Evolutionary conservation across 192 early-diverging fungal species (phyloP), one percentile per base, ranked within the genome.

Genomic region (Martensiomyces pterosporus): DNA sequence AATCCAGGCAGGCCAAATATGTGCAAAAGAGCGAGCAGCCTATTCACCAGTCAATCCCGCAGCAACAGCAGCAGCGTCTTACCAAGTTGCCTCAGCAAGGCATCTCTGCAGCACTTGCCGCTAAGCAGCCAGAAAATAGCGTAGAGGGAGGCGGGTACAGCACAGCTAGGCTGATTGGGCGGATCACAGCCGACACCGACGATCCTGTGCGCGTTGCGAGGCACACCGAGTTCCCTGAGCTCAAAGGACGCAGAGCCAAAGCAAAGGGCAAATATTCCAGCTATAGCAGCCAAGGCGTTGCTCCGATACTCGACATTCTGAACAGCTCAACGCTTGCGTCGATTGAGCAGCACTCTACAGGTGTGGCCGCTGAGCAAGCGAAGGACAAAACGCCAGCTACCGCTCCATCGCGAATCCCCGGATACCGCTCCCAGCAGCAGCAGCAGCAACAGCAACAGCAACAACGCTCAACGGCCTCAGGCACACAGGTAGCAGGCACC

Each of bases 191-290:
- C 3, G 58, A 74, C 18, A 36, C 57, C 38, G 59, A 62, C 24
- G 70, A 52, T 9, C 47, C 33, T 13, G 55, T 52, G 32, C 59
- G 58, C 22, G 39, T 50, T 8, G 47, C 57, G 37, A 57, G 54
- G 3, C 62, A 57, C 25, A 61, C 63, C 4, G 63, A 61, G 44
- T 74, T 74, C 34, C 70, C 70, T 0, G 70, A 66, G 29, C 59
- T 74, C 24, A 52, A 46, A 4, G 55, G 44, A 14, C 58, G 50
- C 18, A 43, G 26, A 6, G 70, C 35, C 22, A 64, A 61, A 29
- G 27, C 41, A 10, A 56, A 57, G 22, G 19, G 25, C 9, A 61
- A 48, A 43, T 57, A 53, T 36, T 34, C 49, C 0, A 50, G 49
- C 9, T 57, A 61, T 15, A 39, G 55, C 29, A 55, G 39, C 42